Base-by-base conservation (phyloP, 305 asterid species). In the Fraxinus ornus region DNA sequence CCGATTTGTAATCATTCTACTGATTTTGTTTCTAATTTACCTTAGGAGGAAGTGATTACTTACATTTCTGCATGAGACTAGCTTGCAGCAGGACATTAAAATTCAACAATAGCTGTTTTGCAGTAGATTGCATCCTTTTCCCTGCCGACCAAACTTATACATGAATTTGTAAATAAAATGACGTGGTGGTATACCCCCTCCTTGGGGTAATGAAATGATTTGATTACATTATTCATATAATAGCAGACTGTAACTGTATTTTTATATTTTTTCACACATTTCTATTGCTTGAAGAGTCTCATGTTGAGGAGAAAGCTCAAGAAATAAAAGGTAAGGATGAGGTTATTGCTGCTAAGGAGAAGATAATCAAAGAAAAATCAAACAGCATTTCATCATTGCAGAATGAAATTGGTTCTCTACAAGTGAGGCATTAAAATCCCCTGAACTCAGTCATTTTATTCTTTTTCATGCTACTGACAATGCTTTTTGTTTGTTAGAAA, bases 301-400 rank as follows among this genome's bases (percentile, higher is more conserved):
- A 79, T 30, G 78, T 93, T 39, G 92, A 91, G 83, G 97, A 89
- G 91, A 93, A 89, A 87, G 85, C 76, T 76, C 90, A 60, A 78
- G 97, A 90, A 86, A 44, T 91, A 22, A 90, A 91, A 83, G 91
- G 86, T 24, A 95, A 92, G 79, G 97, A 92, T 70, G 90, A 80
- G 77, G 85, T 77, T 26, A 90, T 95, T 80, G 91, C 90, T 39
- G 88, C 86, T 60, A 91, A 91, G 84, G 98, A 93, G 83, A 94
- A 87, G 88, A 82, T 73, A 2, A 91, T 95, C 85, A 86, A 84
- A 64, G 95, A 90, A 85, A 95, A 91, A 84, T 86, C 92, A 35
- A 90, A 89, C 78, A 86, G 76, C 80, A 82, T 95, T 76, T 77
- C 76, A 13, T 92, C 92, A 57, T 68, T 95, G 94, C 91, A 92